Percentiles rank a stretch among this genome's conserved stretches.
Evolutionary conservation across 108 stramenopile genomes (phyloP).

Genomic region (Phaeodactylum tricornutum): DNA sequence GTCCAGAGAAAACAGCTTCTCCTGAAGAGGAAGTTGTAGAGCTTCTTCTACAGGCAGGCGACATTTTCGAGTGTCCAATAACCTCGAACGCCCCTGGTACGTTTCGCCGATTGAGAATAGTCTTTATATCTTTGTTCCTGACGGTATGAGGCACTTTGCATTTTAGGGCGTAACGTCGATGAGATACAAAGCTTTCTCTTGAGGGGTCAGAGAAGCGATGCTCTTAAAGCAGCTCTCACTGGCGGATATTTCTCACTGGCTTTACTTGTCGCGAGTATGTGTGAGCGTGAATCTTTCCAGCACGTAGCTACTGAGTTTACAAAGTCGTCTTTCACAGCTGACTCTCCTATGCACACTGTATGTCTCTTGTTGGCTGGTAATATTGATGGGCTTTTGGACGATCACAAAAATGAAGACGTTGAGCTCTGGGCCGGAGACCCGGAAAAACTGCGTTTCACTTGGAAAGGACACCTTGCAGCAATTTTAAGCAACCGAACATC

Average conservation of each 20-base stretch:
- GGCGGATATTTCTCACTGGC: constrained; percentile 60
- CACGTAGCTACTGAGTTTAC: constrained; percentile 45
- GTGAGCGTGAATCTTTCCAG: constrained; percentile 47
- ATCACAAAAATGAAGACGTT: constrained; percentile 22
- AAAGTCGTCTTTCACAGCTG: constrained; percentile 29
- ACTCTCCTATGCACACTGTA: constrained; percentile 68
- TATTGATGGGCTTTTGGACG: constrained; percentile 23
- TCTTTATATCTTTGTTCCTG: no score
- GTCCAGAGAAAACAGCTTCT: constrained; percentile 22
- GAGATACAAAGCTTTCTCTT: constrained; percentile 44
- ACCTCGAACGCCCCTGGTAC: no score
- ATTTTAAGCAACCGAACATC: constrained; percentile 69
- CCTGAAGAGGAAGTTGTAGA: constrained; percentile 63
- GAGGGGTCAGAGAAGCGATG: constrained; percentile 55
- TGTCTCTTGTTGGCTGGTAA: constrained; percentile 46
- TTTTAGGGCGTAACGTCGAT: no score
- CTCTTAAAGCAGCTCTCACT: constrained; percentile 49
- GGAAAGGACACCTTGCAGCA: constrained; percentile 57
- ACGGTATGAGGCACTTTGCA: no score
- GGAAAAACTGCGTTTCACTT: constrained; percentile 32
- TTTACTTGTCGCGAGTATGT: constrained; percentile 63
- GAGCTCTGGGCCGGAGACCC: no score
- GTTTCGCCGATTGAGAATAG: no score
- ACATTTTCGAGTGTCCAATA: no score
- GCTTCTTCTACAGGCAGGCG: constrained; percentile 39